Conservation (phyloP, 805 yeast species). For the Schwanniomyces polymorphus region DNA sequence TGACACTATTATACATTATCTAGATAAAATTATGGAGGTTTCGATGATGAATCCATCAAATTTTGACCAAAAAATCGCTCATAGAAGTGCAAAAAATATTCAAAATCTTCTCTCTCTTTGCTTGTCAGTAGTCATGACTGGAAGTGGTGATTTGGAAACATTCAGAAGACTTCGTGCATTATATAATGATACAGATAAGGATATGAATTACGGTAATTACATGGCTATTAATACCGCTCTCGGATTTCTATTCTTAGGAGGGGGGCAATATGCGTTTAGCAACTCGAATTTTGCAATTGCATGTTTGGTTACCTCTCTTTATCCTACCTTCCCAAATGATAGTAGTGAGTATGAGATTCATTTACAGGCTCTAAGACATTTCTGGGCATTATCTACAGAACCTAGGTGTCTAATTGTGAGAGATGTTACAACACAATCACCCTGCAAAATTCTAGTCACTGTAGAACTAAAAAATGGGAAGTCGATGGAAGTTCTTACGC, state of each 20-base stretch:
- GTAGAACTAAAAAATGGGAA: slow-evolving; percentile 41
- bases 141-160: slow-evolving; percentile 82
- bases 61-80: slow-evolving; percentile 60
- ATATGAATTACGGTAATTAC: slow-evolving; percentile 62
- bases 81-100: slow-evolving; percentile 52
- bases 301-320: slow-evolving; percentile 67
- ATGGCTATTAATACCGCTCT: slow-evolving; percentile 79
- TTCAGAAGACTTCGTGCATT: slow-evolving; percentile 71
- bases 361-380: slow-evolving; percentile 81
- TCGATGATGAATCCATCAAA: slow-evolving; percentile 42
- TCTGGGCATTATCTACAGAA: slow-evolving; percentile 86
- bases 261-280: slow-evolving; percentile 85
- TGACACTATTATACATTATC: slow-evolving; percentile 51
- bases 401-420: slow-evolving; percentile 78
- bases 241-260: slow-evolving; percentile 87
- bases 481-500: slow-evolving; percentile 43
- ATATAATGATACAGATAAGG: slow-evolving; percentile 56
- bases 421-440: slow-evolving; percentile 61
- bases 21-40: slow-evolving; percentile 51
- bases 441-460: slow-evolving; percentile 48
- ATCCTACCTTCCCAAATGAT: slow-evolving; percentile 66
- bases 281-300: slow-evolving; percentile 66
- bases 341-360: slow-evolving; percentile 54
- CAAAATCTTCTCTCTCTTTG: slow-evolving; percentile 64
- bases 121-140: slow-evolving; percentile 77